A percentile compares a stretch with the other conserved stretches of the same genome.
Conservation (phyloP, 2,329 filamentous ascomycete species). For the Bipolaris cookei region DNA sequence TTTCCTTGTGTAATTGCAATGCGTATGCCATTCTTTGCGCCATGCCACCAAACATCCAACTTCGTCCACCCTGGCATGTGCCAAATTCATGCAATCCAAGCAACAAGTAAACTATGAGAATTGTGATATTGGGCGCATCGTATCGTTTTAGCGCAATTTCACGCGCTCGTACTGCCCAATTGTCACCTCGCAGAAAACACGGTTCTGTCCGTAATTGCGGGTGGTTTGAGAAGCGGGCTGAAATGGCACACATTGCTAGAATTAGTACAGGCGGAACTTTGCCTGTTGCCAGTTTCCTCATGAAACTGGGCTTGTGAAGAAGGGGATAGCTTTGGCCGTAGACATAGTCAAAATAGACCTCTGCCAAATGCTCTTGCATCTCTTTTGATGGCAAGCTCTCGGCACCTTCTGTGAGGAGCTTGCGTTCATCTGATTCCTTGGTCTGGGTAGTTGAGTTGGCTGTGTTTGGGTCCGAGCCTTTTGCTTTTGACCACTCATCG, state of each 20-base stretch:
- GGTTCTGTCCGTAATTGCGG: conserved; percentile 77
- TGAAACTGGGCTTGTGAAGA: conserved; percentile 95
- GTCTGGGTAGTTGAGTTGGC: conserved; percentile 55
- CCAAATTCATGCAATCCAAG: conserved; percentile 94
- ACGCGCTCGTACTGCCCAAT: conserved; percentile 86
- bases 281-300: conserved; percentile 81
- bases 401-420: conserved; percentile 78
- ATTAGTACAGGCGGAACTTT: conserved; percentile 87
- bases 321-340: conserved; percentile 96
- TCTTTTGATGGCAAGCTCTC: conserved; percentile 84
- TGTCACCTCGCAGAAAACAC: conserved; percentile 85
- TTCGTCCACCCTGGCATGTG: conserved; percentile 92
- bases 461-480: conserved; percentile 58
- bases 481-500: conserved; percentile 76
- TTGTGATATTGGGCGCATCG: conserved; percentile 95
- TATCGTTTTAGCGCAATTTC: conserved; percentile 87
- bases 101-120: conserved; percentile 86
- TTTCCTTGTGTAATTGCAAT: conserved; percentile 87
- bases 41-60: conserved; percentile 94
- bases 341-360: conserved; percentile 93
- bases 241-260: conserved; percentile 91
- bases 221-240: conserved; percentile 92
- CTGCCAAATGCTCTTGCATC: conserved; percentile 89
- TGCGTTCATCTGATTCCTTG: conserved; percentile 72
- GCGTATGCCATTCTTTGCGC: conserved; percentile 97